A percentile compares a stretch with the other conserved stretches of the same genome.
Conservation (phyloP, 1,284 basidiomycete genomes). For the Cronartium quercuum region DNA sequence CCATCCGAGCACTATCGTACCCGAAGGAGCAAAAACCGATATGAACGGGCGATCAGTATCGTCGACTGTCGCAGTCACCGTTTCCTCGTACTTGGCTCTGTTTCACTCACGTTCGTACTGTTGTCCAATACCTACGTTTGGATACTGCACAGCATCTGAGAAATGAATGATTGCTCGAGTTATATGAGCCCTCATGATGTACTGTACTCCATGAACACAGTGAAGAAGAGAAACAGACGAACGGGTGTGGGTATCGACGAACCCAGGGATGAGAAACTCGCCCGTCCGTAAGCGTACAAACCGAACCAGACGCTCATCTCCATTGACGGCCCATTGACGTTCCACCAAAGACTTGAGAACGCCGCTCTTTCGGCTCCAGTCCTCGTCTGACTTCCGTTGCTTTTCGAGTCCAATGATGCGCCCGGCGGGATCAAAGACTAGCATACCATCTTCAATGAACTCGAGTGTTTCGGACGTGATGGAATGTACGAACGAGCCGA, state of each 20-base stretch:
- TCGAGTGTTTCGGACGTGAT: constrained; percentile 5
- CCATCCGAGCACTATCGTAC: constrained; percentile 46
- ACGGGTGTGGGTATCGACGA: constrained; percentile 48
- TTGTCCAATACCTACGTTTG: constrained; percentile 47
- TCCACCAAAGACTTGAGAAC: neutral
- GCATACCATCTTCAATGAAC: constrained; percentile 12
- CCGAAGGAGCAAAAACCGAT: no score
- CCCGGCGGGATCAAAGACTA: constrained; percentile 1
- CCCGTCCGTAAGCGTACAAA: constrained; percentile 44
- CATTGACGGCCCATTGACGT: neutral
- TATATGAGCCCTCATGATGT: neutral
- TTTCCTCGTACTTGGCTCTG: neutral
- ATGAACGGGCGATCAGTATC: no score
- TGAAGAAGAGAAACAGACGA: neutral
- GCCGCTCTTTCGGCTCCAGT: neutral
- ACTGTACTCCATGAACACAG: neutral
- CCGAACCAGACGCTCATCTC: neutral
- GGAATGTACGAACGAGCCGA: constrained; percentile 29
- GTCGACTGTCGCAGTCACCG: no score
- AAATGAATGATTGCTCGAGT: neutral
- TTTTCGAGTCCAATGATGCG: constrained; percentile 21
- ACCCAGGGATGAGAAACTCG: constrained; percentile 47
- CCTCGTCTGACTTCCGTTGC: neutral
- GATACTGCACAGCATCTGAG: constrained; percentile 39
- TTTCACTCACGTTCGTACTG: constrained; percentile 43